Conservation (phyloP, 495 filamentous ascomycete species). For the Thermochaetoides thermophila region DNA sequence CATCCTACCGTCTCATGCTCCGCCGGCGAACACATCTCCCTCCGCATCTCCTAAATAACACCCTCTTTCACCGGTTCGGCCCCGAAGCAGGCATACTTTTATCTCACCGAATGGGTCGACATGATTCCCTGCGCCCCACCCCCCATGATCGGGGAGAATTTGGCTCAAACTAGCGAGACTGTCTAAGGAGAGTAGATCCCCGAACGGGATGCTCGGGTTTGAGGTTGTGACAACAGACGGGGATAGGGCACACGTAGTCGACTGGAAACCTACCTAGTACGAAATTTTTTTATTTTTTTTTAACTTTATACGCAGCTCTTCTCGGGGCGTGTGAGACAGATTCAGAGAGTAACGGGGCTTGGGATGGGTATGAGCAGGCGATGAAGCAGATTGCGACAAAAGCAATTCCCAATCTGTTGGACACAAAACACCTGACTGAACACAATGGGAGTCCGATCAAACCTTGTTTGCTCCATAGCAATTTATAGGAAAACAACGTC, state of each 20-base stretch:
- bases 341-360: conserved; percentile 6
- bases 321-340: conserved; percentile 6
- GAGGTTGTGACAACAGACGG: conserved; percentile 10
- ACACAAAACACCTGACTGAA: conserved; percentile 13
- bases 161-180: conserved; percentile 1
- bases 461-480: conserved; percentile 22
- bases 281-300: conserved; percentile 14
- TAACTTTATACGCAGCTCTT: conserved; percentile 10
- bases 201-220: conserved; percentile 11
- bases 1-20: too few relatives aligned
- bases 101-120: conserved; percentile 11
- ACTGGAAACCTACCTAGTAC: conserved; percentile 15
- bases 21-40: too few relatives aligned
- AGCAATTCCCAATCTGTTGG: conserved; percentile 20
- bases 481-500: conserved; percentile 25
- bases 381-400: conserved; percentile 2
- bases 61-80: too few relatives aligned
- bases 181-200: conserved; percentile 4
- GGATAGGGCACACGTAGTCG: conserved; percentile 1
- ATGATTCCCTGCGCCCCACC: conserved; percentile 1
- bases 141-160: conserved; percentile 4
- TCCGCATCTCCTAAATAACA: conserved; percentile 6
- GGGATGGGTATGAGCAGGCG: conserved; percentile 10
- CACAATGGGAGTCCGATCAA: conserved; percentile 15
- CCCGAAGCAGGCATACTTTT: too few relatives aligned